These are phyloP conservation scores for Epichloe aotearoae DNA, from an alignment of 2,329 filamentous ascomycete species.

Conservation along the genomic window DNA sequence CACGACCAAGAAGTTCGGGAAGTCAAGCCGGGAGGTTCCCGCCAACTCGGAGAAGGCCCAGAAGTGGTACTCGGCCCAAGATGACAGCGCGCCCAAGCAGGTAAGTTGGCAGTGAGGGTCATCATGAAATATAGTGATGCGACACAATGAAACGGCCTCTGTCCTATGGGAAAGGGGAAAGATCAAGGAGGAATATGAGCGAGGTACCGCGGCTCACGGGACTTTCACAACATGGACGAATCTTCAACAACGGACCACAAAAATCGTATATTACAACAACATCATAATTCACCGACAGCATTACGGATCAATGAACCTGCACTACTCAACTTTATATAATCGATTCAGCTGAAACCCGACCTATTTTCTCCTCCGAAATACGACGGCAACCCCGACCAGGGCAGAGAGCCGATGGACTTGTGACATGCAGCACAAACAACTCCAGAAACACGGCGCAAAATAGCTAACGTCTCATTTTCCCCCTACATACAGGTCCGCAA, in stretches of 20 bases:
- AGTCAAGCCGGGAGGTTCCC: slow-evolving; percentile 86
- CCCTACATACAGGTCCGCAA: slow-evolving; percentile 67
- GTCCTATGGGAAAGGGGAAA: background rate
- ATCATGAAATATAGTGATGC: slow-evolving; percentile 7
- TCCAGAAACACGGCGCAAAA: background rate
- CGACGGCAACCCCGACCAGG: background rate
- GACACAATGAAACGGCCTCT: background rate
- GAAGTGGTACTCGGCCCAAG: slow-evolving; percentile 98
- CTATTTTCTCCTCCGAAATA: background rate
- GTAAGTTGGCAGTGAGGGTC: slow-evolving; percentile 47
- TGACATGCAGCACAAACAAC: background rate
- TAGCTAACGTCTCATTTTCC: slow-evolving; percentile 12
- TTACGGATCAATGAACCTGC: no score
- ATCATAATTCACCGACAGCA: no score
- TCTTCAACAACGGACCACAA: background rate
- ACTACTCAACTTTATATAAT: background rate
- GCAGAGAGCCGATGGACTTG: slow-evolving; percentile 1
- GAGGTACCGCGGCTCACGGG: no score
- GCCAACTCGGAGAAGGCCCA: slow-evolving; percentile 80
- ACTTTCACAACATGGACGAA: no score
- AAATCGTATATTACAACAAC: background rate
- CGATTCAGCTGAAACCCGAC: background rate
- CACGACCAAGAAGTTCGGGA: slow-evolving; percentile 92
- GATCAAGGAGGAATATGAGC: background rate
- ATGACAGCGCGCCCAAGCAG: slow-evolving; percentile 82